Conservation (phyloP, 108 stramenopile genomes). For the Cyclotella atomus region DNA sequence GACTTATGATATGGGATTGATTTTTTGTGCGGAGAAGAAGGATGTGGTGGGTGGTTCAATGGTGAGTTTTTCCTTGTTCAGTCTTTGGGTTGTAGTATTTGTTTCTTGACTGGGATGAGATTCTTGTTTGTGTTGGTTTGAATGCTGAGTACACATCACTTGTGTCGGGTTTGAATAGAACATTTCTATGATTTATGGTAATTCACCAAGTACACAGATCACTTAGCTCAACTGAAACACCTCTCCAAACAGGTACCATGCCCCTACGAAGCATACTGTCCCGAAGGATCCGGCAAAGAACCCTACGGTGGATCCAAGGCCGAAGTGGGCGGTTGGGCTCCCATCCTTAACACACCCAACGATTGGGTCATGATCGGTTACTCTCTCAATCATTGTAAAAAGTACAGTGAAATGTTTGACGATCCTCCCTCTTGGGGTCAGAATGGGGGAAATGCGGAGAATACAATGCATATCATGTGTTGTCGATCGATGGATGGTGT, state of each 20-base stretch:
- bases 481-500: background rate
- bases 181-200: too few species aligned
- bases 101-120: too few species aligned
- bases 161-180: too few species aligned
- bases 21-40: slow-evolving; percentile 7
- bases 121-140: too few species aligned
- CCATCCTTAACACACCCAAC: background rate
- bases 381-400: background rate
- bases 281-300: background rate
- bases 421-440: slow-evolving; percentile 25
- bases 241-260: slow-evolving; percentile 3
- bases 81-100: too few species aligned
- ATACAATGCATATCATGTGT: slow-evolving; percentile 20
- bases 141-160: too few species aligned
- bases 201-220: too few species aligned
- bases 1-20: slow-evolving; percentile 3
- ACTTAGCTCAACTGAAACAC: too few species aligned
- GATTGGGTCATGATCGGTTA: slow-evolving; percentile 24
- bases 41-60: background rate
- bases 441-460: slow-evolving; percentile 4
- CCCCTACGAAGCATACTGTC: slow-evolving; percentile 23
- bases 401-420: slow-evolving; percentile 9
- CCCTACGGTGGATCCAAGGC: slow-evolving; percentile 16
- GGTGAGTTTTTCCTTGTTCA: background rate
- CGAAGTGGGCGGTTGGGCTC: slow-evolving; percentile 7